Conservation (phyloP, 176 grass and related monocot genomes). For the Bromus sterilis region DNA sequence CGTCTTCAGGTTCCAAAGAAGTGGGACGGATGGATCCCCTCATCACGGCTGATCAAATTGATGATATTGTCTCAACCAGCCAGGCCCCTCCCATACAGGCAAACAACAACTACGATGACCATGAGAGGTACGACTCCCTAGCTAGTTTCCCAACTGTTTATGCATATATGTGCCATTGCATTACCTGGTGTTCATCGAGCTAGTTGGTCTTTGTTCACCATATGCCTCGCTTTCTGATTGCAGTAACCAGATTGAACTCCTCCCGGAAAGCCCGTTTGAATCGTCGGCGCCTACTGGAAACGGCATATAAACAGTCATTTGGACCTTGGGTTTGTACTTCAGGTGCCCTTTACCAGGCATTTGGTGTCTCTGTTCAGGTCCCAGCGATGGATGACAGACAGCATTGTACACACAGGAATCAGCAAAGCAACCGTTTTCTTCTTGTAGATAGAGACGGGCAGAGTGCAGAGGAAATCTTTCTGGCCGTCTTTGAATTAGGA, state of each 20-base stretch:
- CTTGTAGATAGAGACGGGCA: conserved; percentile 16
- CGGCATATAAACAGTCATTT: conserved; percentile 18
- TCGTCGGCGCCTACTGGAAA: conserved; percentile 17
- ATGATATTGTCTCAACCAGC: conserved; percentile 23
- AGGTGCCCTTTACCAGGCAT: not conserved
- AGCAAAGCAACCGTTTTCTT: conserved; percentile 8
- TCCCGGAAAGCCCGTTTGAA: conserved; percentile 59
- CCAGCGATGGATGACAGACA: not conserved
- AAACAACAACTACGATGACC: conserved; percentile 19
- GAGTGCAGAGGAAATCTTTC: not conserved
- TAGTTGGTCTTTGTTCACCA: not conserved
- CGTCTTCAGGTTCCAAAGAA: conserved; percentile 22
- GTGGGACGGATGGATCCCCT: conserved; percentile 7
- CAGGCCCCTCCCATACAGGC: conserved; percentile 10
- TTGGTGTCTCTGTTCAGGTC: conserved; percentile 7
- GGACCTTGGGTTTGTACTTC: not conserved
- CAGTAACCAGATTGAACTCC: conserved; percentile 59
- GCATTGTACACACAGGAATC: conserved; percentile 18
- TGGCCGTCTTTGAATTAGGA: conserved; percentile 4
- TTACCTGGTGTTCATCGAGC: not conserved
- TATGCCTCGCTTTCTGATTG: not conserved
- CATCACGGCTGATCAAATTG: not conserved
- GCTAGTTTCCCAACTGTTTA: not conserved
- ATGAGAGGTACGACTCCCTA: conserved; percentile 27
- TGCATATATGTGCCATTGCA: not conserved